These are phyloP conservation scores for Syzygium malaccense DNA, from an alignment of 441 rosid species.

Conservation along the genomic window DNA sequence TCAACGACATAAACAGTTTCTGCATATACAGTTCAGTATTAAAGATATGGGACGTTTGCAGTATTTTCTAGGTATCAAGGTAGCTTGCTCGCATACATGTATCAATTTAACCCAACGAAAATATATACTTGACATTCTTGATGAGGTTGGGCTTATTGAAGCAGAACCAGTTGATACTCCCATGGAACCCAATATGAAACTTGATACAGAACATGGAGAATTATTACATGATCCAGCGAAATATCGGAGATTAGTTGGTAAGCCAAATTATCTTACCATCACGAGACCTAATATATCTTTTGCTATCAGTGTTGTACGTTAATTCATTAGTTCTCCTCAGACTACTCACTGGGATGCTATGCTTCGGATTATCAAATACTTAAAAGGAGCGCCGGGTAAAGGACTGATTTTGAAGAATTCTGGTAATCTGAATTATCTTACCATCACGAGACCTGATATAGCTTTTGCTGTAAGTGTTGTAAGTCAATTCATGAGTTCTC, in stretches of 20 bases:
- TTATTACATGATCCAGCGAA: neutral
- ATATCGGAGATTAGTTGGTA: neutral
- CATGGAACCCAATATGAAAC: neutral
- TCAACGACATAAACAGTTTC: neutral
- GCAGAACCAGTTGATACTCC: neutral
- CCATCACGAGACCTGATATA: too few species aligned
- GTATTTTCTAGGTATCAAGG: neutral
- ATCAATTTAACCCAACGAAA: neutral
- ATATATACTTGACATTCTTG: neutral
- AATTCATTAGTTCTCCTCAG: neutral
- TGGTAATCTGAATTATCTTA: too few species aligned
- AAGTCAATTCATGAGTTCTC: too few species aligned
- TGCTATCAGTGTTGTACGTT: fast-evolving
- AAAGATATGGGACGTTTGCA: neutral
- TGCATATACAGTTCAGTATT: neutral
- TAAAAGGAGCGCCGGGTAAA: neutral
- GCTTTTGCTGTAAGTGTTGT: too few species aligned
- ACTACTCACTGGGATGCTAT: neutral
- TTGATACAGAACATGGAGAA: neutral
- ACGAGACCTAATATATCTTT: neutral
- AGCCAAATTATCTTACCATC: neutral
- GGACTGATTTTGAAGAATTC: too few species aligned
- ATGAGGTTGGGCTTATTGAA: neutral
- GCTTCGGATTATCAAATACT: neutral
- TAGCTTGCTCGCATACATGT: neutral